Conservation (phyloP, 768 basidiomycete species). For the Termitomyces eurrhizus region DNA sequence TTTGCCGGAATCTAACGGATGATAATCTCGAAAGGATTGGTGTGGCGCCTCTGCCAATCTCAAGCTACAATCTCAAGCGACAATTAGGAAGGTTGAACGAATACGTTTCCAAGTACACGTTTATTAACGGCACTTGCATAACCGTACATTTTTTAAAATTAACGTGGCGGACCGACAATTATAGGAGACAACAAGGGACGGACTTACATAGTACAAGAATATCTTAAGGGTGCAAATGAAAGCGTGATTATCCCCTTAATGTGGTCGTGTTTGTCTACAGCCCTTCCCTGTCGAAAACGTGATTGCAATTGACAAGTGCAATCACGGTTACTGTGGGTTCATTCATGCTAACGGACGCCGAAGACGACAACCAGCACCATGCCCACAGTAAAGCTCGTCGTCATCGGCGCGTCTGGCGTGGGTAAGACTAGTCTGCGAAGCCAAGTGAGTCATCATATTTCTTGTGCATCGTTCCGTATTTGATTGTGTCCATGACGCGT, state of each 20-base stretch:
- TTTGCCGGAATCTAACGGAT: background rate
- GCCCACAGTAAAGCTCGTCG: constrained; percentile 76
- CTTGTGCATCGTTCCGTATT: background rate
- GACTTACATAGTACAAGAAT: too few species aligned
- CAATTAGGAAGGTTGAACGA: background rate
- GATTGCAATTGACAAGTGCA: background rate
- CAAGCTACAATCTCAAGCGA: background rate
- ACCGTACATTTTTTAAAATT: too few species aligned
- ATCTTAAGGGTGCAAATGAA: too few species aligned
- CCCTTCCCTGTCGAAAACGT: background rate
- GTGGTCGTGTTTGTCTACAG: background rate
- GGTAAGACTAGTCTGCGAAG: constrained; percentile 80
- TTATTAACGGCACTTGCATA: background rate
- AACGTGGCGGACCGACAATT: too few species aligned
- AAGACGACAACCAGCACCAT: constrained; percentile 28
- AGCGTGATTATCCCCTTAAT: background rate
- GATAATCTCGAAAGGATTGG: background rate
- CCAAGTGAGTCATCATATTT: constrained; percentile 46
- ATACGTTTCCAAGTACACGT: background rate
- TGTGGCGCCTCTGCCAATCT: background rate
- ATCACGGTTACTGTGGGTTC: constrained; percentile 1
- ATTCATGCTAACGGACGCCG: constrained; percentile 3
- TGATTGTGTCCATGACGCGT: background rate
- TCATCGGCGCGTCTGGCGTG: constrained; percentile 81
- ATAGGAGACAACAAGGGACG: too few species aligned